phyloP scores from a whole-genome alignment of 2,329 filamentous ascomycete species.

The Aspergillus sp. region DNA sequence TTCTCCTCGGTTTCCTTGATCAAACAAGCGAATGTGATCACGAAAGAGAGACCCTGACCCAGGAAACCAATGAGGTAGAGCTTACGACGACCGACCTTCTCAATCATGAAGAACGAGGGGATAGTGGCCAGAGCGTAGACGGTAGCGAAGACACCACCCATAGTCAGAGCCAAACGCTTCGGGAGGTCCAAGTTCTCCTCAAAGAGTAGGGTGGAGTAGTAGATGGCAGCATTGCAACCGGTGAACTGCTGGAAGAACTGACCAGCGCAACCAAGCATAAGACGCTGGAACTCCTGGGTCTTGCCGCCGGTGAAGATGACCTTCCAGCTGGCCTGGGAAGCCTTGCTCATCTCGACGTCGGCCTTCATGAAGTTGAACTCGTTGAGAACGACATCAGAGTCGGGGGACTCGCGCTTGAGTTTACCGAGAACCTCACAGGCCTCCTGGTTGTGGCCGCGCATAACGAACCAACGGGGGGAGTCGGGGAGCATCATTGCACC shows the following conservation, averaged over 20 bases:
- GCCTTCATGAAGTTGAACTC: slow-evolving; percentile 46
- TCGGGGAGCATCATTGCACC: slow-evolving; percentile 46
- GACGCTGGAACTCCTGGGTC: slow-evolving; percentile 32
- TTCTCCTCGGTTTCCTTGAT: slow-evolving; percentile 22
- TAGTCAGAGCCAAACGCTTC: slow-evolving; percentile 20
- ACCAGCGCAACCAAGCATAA: slow-evolving; percentile 30
- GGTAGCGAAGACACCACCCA: slow-evolving; percentile 30
- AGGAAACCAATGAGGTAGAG: slow-evolving; percentile 32
- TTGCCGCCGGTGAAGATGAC: slow-evolving; percentile 29
- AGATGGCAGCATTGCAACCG: slow-evolving; percentile 48
- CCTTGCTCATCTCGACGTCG: slow-evolving; percentile 40
- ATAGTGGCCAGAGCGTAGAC: slow-evolving; percentile 30
- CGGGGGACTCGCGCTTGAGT: slow-evolving; percentile 40
- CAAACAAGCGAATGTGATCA: slow-evolving; percentile 36
- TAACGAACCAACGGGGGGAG: slow-evolving; percentile 55
- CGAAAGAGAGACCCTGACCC: slow-evolving; percentile 35
- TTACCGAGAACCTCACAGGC: slow-evolving; percentile 50
- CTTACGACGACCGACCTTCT: slow-evolving; percentile 43
- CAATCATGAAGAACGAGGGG: slow-evolving; percentile 30
- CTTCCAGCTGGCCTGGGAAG: slow-evolving; percentile 25
- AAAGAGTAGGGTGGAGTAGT: slow-evolving; percentile 48
- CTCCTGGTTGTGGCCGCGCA: slow-evolving; percentile 50
- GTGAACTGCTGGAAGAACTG: slow-evolving; percentile 46
- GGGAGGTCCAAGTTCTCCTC: slow-evolving; percentile 35
- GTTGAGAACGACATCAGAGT: slow-evolving; percentile 33